A percentile compares a stretch with the other conserved stretches of the same genome.
Conservation (phyloP, 108 stramenopile species). For the Skeletonema marinoi region DNA sequence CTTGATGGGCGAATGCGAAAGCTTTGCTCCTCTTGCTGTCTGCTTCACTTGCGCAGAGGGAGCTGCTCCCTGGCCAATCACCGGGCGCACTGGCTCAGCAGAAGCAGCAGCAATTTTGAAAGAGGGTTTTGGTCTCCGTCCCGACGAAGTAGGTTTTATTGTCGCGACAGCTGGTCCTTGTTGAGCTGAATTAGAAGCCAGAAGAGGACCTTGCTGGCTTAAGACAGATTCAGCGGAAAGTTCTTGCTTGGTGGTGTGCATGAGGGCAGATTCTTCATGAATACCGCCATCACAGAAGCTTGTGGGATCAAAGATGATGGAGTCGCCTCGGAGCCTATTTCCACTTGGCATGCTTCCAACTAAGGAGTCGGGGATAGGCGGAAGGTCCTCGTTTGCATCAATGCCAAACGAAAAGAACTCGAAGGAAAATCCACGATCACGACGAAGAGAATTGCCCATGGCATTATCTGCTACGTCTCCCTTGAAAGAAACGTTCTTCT, state of each 20-base stretch:
- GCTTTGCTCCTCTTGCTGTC: neutral
- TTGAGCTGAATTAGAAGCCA: neutral
- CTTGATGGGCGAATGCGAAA: neutral
- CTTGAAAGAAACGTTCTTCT: constrained; percentile 28
- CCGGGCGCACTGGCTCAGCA: neutral
- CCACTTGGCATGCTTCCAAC: neutral
- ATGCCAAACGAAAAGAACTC: constrained; percentile 88
- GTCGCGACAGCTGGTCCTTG: neutral
- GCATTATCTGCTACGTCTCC: constrained; percentile 13
- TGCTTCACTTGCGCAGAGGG: neutral
- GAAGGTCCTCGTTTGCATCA: constrained; percentile 68
- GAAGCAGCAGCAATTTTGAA: neutral
- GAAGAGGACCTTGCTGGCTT: neutral
- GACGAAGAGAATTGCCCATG: constrained; percentile 17
- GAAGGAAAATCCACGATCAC: constrained; percentile 84
- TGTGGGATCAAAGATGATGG: constrained; percentile 89
- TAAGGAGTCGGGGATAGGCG: constrained; percentile 17
- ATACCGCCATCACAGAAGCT: constrained; percentile 91
- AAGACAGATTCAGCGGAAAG: neutral
- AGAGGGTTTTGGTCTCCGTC: neutral
- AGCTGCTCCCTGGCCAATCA: neutral
- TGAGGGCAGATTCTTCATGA: constrained; percentile 79
- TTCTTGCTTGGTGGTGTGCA: constrained; percentile 9
- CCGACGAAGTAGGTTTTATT: neutral
- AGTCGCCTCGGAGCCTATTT: constrained; percentile 82